Conservation (phyloP, 2,329 filamentous ascomycete species). For the Sphaerulina populicola region DNA sequence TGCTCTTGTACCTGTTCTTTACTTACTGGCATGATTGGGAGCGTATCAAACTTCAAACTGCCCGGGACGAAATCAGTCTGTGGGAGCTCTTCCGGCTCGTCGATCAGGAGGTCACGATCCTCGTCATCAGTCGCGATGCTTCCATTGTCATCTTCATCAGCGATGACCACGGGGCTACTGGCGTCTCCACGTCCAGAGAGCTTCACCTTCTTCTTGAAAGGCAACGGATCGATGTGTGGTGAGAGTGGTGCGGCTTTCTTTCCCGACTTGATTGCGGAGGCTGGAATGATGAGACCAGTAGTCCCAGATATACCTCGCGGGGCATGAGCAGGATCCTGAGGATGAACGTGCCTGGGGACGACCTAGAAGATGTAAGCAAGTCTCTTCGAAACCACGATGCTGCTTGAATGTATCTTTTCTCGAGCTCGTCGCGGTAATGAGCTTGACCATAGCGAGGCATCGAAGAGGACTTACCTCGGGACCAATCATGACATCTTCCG, state of each 20-base stretch:
- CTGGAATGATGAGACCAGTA: constrained; percentile 40
- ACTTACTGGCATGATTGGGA: constrained; percentile 52
- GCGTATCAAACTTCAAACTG: constrained; percentile 50
- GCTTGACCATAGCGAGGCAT: too few relatives aligned
- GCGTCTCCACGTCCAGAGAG: constrained; percentile 16
- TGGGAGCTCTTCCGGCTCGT: constrained; percentile 19
- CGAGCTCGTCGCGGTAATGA: too few relatives aligned
- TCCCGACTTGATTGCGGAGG: constrained; percentile 45
- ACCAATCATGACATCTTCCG: constrained; percentile 16
- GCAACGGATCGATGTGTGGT: constrained; percentile 3
- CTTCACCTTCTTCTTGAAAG: constrained; percentile 21
- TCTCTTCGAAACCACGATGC: too few relatives aligned
- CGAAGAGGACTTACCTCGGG: constrained; percentile 6
- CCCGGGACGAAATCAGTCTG: constrained; percentile 60
- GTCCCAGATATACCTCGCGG: constrained; percentile 35
- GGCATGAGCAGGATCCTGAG: constrained; percentile 37
- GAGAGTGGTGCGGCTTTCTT: constrained; percentile 23
- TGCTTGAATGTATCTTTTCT: too few relatives aligned
- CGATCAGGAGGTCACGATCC: constrained; percentile 39
- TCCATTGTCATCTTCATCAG: constrained; percentile 33
- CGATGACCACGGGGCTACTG: constrained; percentile 35
- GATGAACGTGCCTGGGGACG: constrained; percentile 21
- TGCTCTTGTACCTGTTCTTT: too few relatives aligned
- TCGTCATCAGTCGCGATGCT: constrained; percentile 46
- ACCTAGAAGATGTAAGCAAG: neutral